Conservation (phyloP, 768 basidiomycete genomes). For the Dentipellis sp. region DNA sequence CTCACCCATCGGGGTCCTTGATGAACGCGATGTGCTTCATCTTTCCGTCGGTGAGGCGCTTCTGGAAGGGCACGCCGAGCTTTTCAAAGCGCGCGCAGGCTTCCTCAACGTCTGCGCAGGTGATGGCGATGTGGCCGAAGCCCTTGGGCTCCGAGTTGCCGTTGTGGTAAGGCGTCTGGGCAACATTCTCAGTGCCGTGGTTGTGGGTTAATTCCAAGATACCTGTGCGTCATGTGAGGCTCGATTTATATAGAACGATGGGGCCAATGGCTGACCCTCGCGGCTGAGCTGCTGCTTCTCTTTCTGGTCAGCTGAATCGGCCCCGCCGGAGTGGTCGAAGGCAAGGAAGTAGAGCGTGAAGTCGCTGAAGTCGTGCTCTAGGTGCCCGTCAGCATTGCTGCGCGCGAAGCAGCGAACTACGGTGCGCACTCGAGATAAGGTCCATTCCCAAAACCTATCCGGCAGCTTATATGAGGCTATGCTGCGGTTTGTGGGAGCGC, state of each 20-base stretch:
- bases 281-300: slow-evolving; percentile 40
- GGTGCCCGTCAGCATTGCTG: not conserved
- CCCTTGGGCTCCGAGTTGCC: slow-evolving; percentile 80
- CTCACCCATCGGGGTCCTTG: slow-evolving; percentile 75
- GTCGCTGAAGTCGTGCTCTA: slow-evolving; percentile 45
- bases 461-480: not conserved
- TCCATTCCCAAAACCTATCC: slow-evolving; percentile 24
- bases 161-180: slow-evolving; percentile 73
- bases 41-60: slow-evolving; percentile 74
- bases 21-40: slow-evolving; percentile 84
- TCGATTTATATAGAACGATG: too few relatives aligned
- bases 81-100: slow-evolving; percentile 80
- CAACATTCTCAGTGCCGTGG: slow-evolving; percentile 82
- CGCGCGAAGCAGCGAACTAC: too few relatives aligned
- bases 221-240: slow-evolving; percentile 27
- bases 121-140: slow-evolving; percentile 87
- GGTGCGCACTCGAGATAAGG: slow-evolving; percentile 16
- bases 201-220: slow-evolving; percentile 83
- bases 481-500: not conserved
- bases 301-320: slow-evolving; percentile 43
- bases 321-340: slow-evolving; percentile 51
- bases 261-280: slow-evolving; percentile 41
- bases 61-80: slow-evolving; percentile 80
- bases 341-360: slow-evolving; percentile 86
- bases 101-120: slow-evolving; percentile 72